Evolutionary conservation across 345 rosid species (phyloP).

Genomic region (Syzygium aqueum): DNA sequence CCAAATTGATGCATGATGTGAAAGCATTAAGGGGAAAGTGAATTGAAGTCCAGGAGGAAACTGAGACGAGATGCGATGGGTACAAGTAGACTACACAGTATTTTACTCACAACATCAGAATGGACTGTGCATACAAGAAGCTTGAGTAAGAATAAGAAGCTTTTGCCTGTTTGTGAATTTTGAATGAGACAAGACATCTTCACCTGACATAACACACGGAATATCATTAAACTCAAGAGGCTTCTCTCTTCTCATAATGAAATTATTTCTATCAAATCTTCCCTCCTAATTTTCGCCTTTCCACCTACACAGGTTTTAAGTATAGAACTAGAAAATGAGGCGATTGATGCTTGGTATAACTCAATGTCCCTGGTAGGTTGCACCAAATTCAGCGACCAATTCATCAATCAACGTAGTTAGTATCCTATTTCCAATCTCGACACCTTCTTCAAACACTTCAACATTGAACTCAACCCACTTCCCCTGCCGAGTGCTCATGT

Average conservation of each 20-base stretch:
- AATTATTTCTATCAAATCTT: not conserved
- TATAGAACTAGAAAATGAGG: not conserved
- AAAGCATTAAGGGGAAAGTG: not conserved
- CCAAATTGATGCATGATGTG: not conserved
- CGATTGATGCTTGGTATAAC: not conserved
- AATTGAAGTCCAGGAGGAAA: not conserved
- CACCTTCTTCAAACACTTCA: slow-evolving; percentile 63
- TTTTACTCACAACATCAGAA: not conserved
- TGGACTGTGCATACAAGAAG: not conserved
- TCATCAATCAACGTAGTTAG: slow-evolving; percentile 61
- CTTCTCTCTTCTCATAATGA: not conserved
- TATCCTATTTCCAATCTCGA: slow-evolving; percentile 50
- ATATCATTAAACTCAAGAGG: not conserved
- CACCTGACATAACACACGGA: not conserved
- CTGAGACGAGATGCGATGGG: not conserved
- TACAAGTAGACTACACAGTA: not conserved
- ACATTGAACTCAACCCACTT: slow-evolving; percentile 61
- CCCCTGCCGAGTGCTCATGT: slow-evolving; percentile 58
- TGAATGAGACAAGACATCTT: not conserved
- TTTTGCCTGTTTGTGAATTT: not conserved
- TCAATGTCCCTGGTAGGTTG: not conserved
- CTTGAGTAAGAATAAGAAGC: not conserved
- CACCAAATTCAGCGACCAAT: slow-evolving; percentile 40
- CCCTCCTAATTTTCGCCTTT: not conserved
- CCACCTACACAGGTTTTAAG: not conserved